phyloP scores from a whole-genome alignment of 345 rosid genomes.

The Salix caprea region DNA sequence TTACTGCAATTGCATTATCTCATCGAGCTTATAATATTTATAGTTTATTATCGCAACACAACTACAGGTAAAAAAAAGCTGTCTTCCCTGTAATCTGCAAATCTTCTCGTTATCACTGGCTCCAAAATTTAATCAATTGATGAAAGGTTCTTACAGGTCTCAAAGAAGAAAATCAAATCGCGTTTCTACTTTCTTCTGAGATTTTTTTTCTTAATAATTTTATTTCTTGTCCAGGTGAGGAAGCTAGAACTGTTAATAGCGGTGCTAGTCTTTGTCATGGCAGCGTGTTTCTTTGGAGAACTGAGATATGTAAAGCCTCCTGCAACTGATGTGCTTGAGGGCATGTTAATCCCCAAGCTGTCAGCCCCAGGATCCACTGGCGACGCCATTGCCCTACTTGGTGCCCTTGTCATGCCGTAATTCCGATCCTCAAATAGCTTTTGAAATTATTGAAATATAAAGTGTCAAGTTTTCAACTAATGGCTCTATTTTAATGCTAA shows the following conservation, averaged over 20 bases:
- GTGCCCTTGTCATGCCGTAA: constrained; percentile 51
- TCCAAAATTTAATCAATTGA: background rate
- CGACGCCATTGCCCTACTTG: constrained; percentile 42
- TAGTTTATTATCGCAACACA: background rate
- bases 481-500: background rate
- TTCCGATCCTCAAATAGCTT: background rate
- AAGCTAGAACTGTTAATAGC: constrained; percentile 42
- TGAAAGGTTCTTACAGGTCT: too few relatives aligned
- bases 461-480: background rate
- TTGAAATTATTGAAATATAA: background rate
- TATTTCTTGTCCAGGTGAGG: constrained; percentile 13
- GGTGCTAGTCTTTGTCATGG: constrained; percentile 31
- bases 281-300: constrained; percentile 42
- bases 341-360: constrained; percentile 43
- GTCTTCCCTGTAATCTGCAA: background rate
- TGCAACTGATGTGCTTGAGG: constrained; percentile 25
- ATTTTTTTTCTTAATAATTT: background rate
- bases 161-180: too few relatives aligned
- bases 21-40: background rate
- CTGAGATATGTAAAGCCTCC: constrained; percentile 41
- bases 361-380: constrained; percentile 31
- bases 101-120: background rate
- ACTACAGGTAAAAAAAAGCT: background rate
- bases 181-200: background rate
- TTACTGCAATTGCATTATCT: background rate